Base-by-base conservation (phyloP, 2,329 filamentous ascomycete genomes). In the Daldinia sp. region DNA sequence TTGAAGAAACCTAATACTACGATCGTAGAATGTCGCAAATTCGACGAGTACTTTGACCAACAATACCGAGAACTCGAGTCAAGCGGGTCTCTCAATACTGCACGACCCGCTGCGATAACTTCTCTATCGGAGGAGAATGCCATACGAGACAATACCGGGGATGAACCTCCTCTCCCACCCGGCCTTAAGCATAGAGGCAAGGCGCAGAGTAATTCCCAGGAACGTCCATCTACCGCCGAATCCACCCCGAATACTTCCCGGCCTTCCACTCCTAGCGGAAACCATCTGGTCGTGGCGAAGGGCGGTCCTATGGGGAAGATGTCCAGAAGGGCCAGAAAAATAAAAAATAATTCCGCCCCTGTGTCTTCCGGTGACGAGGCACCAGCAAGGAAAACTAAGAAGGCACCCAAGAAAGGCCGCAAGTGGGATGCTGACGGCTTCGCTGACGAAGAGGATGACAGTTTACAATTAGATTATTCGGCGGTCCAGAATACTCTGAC, bases 31-130 rank as follows among this genome's bases (percentile, higher is more conserved):
- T 97, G 94, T 81, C 79, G 85, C 59, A 87, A 88, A 57, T 99
- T 99, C 78, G 93, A 97, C 77, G 87, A 91, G 74, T 98, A 98
- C 81, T 99, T 98, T 79, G 93, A 98, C 78, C 92, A 97, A 76
- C 94, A 98, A 81, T 84, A 98, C 69, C 87, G 89, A 72, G 93
- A 97, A 78, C 86, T 99, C 20, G 93, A 89, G 76, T 87, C 87
- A 28, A 85, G 82, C 70, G 76, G 75, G 74, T 74, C 51, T 75
- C 73, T 23, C 30, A 70, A 69, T 55, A 72, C 56, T 63, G 69
- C 70, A 55, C 46, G 46, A n/a, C 26, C 46, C 1, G 46, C 70
- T 65, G 46, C 71, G n/a, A 76, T 77, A n/a, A 70, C 77, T 46
- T 66, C 75, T 41, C 69, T 78, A 12, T 71, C 76, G 26, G 77